phyloP scores from a whole-genome alignment of 805 yeast species.

The Yarrowia keelungensis region DNA sequence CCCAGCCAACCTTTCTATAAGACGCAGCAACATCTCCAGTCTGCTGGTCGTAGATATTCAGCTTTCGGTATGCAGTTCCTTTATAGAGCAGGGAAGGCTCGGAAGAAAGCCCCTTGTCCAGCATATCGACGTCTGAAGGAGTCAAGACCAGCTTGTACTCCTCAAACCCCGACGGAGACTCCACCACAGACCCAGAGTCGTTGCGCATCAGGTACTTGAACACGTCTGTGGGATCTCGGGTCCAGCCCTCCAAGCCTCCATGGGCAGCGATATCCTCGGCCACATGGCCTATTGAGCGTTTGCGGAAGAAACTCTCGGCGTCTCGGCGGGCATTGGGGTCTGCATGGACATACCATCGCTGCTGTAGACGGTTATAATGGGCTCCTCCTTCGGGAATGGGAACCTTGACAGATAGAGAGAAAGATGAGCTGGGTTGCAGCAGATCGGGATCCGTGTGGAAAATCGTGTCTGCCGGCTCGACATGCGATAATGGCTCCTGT shows the following conservation, averaged over 20 bases:
- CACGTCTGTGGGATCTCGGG: constrained; percentile 26
- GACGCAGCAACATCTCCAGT: constrained; percentile 39
- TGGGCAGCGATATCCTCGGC: constrained; percentile 9
- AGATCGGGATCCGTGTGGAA: constrained; percentile 20
- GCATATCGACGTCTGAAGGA: constrained; percentile 41
- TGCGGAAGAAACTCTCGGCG: constrained; percentile 30
- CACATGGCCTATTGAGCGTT: constrained; percentile 9
- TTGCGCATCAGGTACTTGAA: constrained; percentile 33
- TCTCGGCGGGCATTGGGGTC: constrained; percentile 35
- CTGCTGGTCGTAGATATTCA: constrained; percentile 39
- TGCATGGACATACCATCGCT: constrained; percentile 34
- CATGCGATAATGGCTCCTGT: constrained; percentile 28
- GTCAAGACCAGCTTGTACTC: constrained; percentile 37
- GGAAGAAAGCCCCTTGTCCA: neutral
- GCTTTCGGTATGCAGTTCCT: constrained; percentile 47
- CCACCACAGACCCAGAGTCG: constrained; percentile 4
- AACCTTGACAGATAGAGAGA: constrained; percentile 21
- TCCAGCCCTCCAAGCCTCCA: constrained; percentile 16
- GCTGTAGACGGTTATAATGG: constrained; percentile 32
- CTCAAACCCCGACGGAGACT: constrained; percentile 13
- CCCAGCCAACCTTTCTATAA: constrained; percentile 49
- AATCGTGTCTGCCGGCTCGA: constrained; percentile 31
- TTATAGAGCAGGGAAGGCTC: constrained; percentile 39
- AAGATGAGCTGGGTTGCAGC: constrained; percentile 16
- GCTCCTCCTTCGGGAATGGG: constrained; percentile 36